Evolutionary conservation across 1,284 basidiomycete genomes (phyloP).

Genomic region (Ustilago curta): DNA sequence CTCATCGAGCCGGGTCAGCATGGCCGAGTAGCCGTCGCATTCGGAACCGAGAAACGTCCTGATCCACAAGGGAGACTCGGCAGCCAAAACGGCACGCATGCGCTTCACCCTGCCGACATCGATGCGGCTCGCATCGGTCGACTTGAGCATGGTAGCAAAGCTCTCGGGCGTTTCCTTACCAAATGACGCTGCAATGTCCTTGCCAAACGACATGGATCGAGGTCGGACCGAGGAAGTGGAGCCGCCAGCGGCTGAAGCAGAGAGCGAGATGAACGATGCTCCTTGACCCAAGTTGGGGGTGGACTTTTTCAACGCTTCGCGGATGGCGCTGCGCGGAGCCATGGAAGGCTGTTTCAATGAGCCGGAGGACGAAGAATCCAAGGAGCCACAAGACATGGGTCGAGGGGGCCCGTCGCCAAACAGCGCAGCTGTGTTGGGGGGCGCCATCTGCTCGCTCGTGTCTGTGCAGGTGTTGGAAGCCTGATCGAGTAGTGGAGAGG

Average conservation of each 20-base stretch:
- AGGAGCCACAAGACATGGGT: constrained; percentile 25
- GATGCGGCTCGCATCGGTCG: constrained; percentile 42
- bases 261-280: constrained; percentile 41
- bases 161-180: constrained; percentile 49
- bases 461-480: neutral
- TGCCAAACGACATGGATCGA: constrained; percentile 44
- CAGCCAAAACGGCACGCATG: constrained; percentile 62
- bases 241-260: constrained; percentile 24
- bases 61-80: constrained; percentile 79
- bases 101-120: constrained; percentile 52
- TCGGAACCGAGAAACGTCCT: constrained; percentile 80
- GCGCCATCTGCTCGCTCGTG: constrained; percentile 42
- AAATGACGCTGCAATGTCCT: constrained; percentile 29
- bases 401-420: constrained; percentile 48
- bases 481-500: constrained; percentile 19
- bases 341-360: constrained; percentile 17
- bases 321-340: constrained; percentile 24
- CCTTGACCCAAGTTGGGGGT: constrained; percentile 45
- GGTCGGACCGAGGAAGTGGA: constrained; percentile 12
- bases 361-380: constrained; percentile 23
- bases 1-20: constrained; percentile 89
- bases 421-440: constrained; percentile 45
- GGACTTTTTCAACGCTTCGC: constrained; percentile 42
- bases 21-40: constrained; percentile 82
- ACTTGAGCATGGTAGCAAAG: constrained; percentile 58